These are phyloP conservation scores for Venturia nashicola DNA, from an alignment of 2,329 filamentous ascomycete species.

Conservation along the genomic window DNA sequence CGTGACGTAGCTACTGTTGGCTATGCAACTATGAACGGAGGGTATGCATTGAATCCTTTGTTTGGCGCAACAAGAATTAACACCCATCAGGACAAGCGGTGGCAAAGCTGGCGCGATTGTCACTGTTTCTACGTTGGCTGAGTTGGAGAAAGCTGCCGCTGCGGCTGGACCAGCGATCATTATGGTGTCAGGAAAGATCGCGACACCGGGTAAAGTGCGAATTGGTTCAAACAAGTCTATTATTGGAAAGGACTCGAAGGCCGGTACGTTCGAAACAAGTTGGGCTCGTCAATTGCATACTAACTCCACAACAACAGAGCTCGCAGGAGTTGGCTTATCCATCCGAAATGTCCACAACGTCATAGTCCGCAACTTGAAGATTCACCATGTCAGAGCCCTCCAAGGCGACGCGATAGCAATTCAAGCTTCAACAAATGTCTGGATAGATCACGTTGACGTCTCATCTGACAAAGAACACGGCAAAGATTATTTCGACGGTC, in stretches of 20 bases:
- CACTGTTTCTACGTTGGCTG: slow-evolving; percentile 21
- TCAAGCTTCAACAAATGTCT: slow-evolving; percentile 38
- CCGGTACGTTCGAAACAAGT: not conserved
- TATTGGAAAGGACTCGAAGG: slow-evolving; percentile 31
- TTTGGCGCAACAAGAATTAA: not conserved
- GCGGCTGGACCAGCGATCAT: slow-evolving; percentile 33
- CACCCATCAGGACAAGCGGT: slow-evolving; percentile 20
- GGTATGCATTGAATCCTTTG: not conserved
- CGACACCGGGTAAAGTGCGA: slow-evolving; percentile 30
- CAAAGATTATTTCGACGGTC: slow-evolving; percentile 61
- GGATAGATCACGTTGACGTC: slow-evolving; percentile 53
- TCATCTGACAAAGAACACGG: slow-evolving; percentile 13
- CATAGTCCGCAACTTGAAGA: slow-evolving; percentile 44
- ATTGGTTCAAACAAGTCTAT: slow-evolving; percentile 39
- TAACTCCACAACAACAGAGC: slow-evolving; percentile 14
- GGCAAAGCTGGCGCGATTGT: slow-evolving; percentile 25
- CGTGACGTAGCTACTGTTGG: slow-evolving; percentile 3
- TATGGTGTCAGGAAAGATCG: slow-evolving; percentile 33
- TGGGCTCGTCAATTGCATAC: not conserved
- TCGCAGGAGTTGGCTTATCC: slow-evolving; percentile 35
- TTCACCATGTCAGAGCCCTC: slow-evolving; percentile 32
- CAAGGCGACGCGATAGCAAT: slow-evolving; percentile 41
- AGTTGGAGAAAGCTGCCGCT: slow-evolving; percentile 32
- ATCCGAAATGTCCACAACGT: slow-evolving; percentile 40
- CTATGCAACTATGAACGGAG: slow-evolving; percentile 9